Base-by-base conservation (phyloP, 495 filamentous ascomycete species). In the Trichocladium uniseriatum region DNA sequence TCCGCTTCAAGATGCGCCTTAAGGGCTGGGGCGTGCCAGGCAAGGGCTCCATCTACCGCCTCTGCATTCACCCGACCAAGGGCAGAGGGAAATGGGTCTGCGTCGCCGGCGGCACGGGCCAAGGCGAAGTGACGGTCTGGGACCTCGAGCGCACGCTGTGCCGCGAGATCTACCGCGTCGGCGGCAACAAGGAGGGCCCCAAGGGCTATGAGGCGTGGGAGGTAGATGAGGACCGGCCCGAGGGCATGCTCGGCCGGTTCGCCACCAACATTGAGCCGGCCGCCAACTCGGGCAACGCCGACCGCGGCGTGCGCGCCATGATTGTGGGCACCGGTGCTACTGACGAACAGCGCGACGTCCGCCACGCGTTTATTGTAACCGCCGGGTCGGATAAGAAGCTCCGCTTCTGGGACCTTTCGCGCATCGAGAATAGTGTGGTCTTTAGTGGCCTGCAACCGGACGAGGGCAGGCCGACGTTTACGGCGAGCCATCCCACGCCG, bases 41-140 rank as follows among this genome's bases (percentile, higher is more conserved):
- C 24, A 84, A 82, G 56, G 78, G 82, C 7, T 73, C 86, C 20
- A 94, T 99, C 52, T 86, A 94, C 50, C 77, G 87, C 8, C 69
- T 97, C 3, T 69, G 79, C 43, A 67, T 92, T 2, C 87, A 95
- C 55, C 89, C 89, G 0, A 73, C 77, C 21, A 86, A 85, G 59
- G 83, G 83, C 4, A 75, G 83, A 8, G 83, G 82, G 5, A 82
- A 79, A 51, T 88, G 85, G 79, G 80, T 96, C 2, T 89, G 85
- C 56, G 84, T 96, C 8, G 82, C 88, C 1, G 88, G 90, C 24
- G 89, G 89, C 16, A 94, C 86, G n/a, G 82, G 80, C 8, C 81
- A 86, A 50, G 87, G 86, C n/a, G 91, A 97, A 59, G 78, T 99
- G 15, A 94, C 88, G 1, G 83, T 94, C 2, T 99, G 92, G 92